Evolutionary conservation across 2,329 filamentous ascomycete species (phyloP).

Genomic region (Botryotinia globosa): DNA sequence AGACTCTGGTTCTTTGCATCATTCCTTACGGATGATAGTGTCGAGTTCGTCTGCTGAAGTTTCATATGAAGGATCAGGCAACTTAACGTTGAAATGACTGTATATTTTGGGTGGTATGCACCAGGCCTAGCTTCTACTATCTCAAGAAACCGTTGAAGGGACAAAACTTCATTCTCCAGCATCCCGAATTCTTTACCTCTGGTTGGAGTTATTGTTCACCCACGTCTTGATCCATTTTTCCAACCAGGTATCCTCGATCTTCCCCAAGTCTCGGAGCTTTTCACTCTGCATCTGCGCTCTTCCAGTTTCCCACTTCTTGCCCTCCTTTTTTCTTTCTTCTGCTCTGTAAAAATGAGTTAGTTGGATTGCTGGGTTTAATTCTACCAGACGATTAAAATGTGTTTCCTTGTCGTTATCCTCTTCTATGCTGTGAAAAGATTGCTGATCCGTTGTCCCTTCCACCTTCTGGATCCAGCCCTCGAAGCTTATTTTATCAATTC

Average conservation of each 20-base stretch:
- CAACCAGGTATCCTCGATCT: background rate
- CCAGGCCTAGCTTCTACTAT: too few species aligned
- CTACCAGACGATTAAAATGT: background rate
- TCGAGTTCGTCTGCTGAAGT: background rate
- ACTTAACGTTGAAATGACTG: too few species aligned
- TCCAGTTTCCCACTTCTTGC: conserved; percentile 4
- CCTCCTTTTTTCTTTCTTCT: background rate
- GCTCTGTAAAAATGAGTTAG: background rate
- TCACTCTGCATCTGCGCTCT: background rate
- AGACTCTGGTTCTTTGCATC: background rate
- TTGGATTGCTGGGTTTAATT: background rate
- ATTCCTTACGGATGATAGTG: background rate
- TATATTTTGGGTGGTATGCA: too few species aligned
- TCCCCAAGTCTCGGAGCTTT: background rate
- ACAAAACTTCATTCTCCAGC: background rate
- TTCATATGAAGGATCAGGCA: background rate
- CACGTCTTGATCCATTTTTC: conserved; percentile 4
- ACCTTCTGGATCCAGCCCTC: background rate
- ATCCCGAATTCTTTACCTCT: background rate
- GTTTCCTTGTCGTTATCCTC: background rate
- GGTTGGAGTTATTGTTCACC: background rate
- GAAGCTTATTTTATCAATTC: background rate
- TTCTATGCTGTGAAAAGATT: background rate
- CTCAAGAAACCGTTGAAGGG: too few species aligned
- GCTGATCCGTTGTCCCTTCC: background rate